phyloP scores from a whole-genome alignment of 2,329 filamentous ascomycete genomes.

The Trichoderma sp. region DNA sequence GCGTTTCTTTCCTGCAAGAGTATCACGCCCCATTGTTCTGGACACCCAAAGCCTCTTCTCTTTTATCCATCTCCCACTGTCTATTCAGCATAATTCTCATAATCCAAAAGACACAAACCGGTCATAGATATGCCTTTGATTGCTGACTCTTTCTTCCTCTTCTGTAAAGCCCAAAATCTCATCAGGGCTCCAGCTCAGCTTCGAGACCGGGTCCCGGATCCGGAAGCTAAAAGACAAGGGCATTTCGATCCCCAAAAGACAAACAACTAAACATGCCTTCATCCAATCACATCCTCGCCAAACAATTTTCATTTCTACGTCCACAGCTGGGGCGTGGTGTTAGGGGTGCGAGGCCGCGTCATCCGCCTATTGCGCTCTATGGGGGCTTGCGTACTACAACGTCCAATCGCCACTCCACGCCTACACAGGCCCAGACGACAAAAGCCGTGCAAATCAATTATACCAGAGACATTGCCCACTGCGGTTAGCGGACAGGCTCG shows the following conservation, averaged over 20 bases:
- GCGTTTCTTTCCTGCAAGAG: background rate
- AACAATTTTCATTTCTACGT: background rate
- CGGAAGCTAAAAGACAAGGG: background rate
- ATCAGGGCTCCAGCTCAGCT: background rate
- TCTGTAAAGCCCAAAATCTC: background rate
- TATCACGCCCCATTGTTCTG: background rate
- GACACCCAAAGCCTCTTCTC: background rate
- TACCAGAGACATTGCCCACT: background rate
- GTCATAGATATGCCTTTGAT: background rate
- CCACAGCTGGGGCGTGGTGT: conserved; percentile 15
- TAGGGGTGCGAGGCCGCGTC: conserved; percentile 20
- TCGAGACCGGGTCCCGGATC: background rate
- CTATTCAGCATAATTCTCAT: background rate
- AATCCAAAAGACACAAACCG: background rate
- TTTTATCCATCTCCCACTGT: background rate
- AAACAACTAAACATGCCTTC: background rate
- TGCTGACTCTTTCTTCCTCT: background rate
- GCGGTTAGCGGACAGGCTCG: background rate
- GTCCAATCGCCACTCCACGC: conserved; percentile 15
- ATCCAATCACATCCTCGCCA: conserved; percentile 13
- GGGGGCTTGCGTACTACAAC: conserved; percentile 18
- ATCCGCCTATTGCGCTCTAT: conserved; percentile 13
- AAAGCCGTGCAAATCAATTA: background rate
- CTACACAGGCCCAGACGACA: background rate
- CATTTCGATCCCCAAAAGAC: background rate